A percentile compares a stretch with the other conserved stretches of the same genome.
phyloP scores from a whole-genome alignment of 1,139 yeast species.

The Debaryomyces sp. region DNA sequence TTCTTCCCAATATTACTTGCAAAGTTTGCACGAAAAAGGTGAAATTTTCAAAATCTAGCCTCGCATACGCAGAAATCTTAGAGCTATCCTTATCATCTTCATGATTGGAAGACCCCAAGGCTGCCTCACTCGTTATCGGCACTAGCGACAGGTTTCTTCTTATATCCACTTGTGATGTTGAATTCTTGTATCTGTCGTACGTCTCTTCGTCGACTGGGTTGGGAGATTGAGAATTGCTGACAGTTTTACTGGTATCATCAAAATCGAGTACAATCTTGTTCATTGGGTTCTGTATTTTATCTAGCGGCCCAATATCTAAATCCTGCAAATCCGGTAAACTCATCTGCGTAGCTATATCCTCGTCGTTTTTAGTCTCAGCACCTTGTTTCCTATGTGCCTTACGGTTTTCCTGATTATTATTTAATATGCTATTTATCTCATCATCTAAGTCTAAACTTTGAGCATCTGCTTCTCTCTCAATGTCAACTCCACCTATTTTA shows the following conservation, averaged over 20 bases:
- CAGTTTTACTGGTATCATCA: slow-evolving; percentile 17
- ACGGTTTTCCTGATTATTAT: not conserved
- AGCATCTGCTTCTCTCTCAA: slow-evolving; percentile 1
- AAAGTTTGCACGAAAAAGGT: slow-evolving; percentile 95
- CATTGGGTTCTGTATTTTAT: slow-evolving; percentile 12
- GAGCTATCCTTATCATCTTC: slow-evolving; percentile 34
- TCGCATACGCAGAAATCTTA: slow-evolving; percentile 88
- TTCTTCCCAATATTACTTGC: slow-evolving; percentile 89
- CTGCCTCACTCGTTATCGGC: slow-evolving; percentile 27
- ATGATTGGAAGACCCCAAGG: slow-evolving; percentile 17
- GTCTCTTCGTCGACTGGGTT: slow-evolving; percentile 6
- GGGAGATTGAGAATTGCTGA: slow-evolving; percentile 22
- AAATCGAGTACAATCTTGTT: slow-evolving; percentile 7
- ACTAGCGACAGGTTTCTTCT: slow-evolving; percentile 16
- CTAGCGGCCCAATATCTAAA: slow-evolving; percentile 17
- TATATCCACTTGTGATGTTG: slow-evolving; percentile 8
- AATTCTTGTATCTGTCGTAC: not conserved
- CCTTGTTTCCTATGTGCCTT: not conserved
- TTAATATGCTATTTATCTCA: slow-evolving; percentile 12
- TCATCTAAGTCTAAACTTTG: slow-evolving; percentile 10
- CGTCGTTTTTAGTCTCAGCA: not conserved
- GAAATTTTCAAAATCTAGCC: slow-evolving; percentile 88
- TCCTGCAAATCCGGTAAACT: slow-evolving; percentile 8
- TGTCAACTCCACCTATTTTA: not conserved
- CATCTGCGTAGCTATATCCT: slow-evolving; percentile 3